A percentile compares a stretch with the other conserved stretches of the same genome.
Conservation (phyloP, 1,284 basidiomycete genomes). For the Ganoderma resinaceum region DNA sequence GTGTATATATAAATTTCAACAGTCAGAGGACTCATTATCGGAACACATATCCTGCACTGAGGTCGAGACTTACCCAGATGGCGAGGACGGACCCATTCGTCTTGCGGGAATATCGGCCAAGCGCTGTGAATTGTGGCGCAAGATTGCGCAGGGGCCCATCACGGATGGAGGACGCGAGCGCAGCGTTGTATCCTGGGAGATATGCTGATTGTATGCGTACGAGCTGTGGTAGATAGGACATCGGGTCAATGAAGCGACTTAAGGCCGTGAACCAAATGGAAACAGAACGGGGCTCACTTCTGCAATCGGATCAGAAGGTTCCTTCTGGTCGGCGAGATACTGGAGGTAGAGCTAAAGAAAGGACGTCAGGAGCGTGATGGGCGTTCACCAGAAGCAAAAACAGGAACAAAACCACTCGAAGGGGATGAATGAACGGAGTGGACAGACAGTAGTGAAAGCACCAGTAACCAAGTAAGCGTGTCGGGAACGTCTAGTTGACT, state of each 20-base stretch:
- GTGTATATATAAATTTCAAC: not conserved
- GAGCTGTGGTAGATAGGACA: slow-evolving; percentile 46
- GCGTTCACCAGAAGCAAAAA: not conserved
- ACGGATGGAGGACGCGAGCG: slow-evolving; percentile 76
- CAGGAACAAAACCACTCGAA: not conserved
- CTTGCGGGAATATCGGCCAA: slow-evolving; percentile 47
- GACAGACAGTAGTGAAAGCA: not conserved
- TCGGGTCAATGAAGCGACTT: no score
- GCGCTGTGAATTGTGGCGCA: slow-evolving; percentile 56
- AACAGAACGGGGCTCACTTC: slow-evolving; percentile 41
- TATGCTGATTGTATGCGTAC: slow-evolving; percentile 77
- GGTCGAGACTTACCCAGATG: slow-evolving; percentile 59
- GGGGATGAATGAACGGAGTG: no score
- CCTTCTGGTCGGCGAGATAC: slow-evolving; percentile 46
- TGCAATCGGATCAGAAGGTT: slow-evolving; percentile 44
- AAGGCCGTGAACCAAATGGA: not conserved
- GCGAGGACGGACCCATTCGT: slow-evolving; percentile 59
- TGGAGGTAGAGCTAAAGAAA: slow-evolving; percentile 51
- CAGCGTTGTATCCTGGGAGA: slow-evolving; percentile 73
- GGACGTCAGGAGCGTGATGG: slow-evolving; percentile 35
- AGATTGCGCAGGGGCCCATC: slow-evolving; percentile 72
- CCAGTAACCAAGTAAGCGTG: not conserved
- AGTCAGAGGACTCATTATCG: not conserved
- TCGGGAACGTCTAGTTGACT: not conserved
- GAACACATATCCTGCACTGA: no score